These are phyloP conservation scores for Eucalyptus marginata DNA, from an alignment of 345 rosid species.

Conservation along the genomic window DNA sequence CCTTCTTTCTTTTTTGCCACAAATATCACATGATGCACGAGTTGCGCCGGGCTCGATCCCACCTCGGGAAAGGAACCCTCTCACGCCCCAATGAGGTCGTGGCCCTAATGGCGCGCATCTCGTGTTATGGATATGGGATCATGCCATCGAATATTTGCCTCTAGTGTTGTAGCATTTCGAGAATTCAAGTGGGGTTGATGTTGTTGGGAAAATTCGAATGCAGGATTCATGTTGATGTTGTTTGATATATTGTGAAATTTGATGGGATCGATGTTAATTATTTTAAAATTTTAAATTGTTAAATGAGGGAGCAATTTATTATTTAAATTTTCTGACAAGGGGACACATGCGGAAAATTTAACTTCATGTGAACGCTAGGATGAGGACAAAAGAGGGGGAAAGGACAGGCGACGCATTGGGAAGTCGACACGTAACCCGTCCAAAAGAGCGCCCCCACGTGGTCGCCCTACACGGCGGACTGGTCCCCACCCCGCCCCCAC, in stretches of 20 bases:
- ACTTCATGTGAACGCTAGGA: neutral
- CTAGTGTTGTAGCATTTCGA: no score
- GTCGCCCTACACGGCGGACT: neutral
- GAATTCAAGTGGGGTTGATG: no score
- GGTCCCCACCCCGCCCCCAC: neutral
- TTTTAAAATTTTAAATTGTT: fast-evolving
- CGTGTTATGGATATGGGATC: neutral
- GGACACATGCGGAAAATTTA: no score
- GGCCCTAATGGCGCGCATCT: neutral
- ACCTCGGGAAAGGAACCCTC: neutral
- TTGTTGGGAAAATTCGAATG: no score
- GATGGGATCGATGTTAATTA: fast-evolving
- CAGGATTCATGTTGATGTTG: no score
- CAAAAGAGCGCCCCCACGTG: neutral
- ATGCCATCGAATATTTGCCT: no score
- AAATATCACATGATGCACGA: neutral
- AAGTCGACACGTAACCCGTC: constrained; percentile 8
- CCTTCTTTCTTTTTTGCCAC: neutral
- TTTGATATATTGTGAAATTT: neutral
- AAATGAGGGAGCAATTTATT: no score
- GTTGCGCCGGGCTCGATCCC: neutral
- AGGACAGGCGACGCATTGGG: neutral
- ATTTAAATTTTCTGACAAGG: no score
- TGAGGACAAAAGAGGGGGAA: neutral
- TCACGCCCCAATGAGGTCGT: neutral